phyloP scores from a whole-genome alignment of 495 filamentous ascomycete species.

The Penicillium paxilli region DNA sequence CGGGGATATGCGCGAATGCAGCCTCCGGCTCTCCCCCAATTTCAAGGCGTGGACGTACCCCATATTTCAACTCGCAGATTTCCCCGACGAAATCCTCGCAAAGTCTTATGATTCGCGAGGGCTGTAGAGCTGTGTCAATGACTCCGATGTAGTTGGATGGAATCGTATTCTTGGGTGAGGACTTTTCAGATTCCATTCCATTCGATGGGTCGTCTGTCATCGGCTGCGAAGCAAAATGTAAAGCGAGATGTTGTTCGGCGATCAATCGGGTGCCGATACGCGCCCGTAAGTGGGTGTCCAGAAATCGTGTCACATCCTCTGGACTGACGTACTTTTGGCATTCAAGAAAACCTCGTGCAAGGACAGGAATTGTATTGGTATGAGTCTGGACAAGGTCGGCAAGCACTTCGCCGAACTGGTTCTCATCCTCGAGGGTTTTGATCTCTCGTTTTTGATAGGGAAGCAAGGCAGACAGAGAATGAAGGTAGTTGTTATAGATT shows the following conservation, averaged over 20 bases:
- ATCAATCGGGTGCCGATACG: constrained; percentile 92
- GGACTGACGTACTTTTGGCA: constrained; percentile 83
- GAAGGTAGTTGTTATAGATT: constrained; percentile 94
- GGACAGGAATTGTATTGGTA: constrained; percentile 86
- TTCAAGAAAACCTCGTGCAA: constrained; percentile 90
- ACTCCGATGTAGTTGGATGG: constrained; percentile 85
- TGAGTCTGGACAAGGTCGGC: constrained; percentile 93
- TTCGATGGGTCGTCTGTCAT: constrained; percentile 48
- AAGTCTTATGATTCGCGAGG: constrained; percentile 71
- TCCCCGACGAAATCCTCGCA: constrained; percentile 91
- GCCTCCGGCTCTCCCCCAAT: constrained; percentile 83
- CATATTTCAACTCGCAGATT: constrained; percentile 95
- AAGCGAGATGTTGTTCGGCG: constrained; percentile 93
- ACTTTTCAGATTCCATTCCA: neutral
- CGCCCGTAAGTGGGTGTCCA: constrained; percentile 91
- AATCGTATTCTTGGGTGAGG: constrained; percentile 41
- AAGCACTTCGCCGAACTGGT: constrained; percentile 85
- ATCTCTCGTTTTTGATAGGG: constrained; percentile 79
- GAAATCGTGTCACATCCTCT: constrained; percentile 78
- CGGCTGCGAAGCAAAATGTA: constrained; percentile 80
- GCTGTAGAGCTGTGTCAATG: constrained; percentile 88
- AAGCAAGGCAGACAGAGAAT: constrained; percentile 84
- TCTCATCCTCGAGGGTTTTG: constrained; percentile 81
- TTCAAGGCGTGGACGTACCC: constrained; percentile 75
- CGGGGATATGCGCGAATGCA: constrained; percentile 86